Conservation (phyloP, 495 filamentous ascomycete species). For the Tirmania nivea region DNA sequence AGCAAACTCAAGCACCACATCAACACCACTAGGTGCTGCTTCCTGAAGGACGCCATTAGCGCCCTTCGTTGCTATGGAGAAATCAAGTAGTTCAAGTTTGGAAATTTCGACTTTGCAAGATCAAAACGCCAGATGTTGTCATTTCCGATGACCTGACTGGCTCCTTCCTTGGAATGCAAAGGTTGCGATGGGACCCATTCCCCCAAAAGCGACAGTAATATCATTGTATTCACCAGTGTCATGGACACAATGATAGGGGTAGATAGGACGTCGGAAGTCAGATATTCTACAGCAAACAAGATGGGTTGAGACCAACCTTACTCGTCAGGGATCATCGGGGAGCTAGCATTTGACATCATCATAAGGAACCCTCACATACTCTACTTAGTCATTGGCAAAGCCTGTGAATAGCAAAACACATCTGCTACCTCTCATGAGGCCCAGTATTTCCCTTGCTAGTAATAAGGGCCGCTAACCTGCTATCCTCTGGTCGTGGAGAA, state of each 20-base stretch:
- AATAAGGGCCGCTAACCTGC: too few species aligned
- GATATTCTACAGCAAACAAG: background rate
- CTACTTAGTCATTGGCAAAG: slow-evolving; percentile 75
- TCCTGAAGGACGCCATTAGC: slow-evolving; percentile 55
- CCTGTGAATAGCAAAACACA: too few species aligned
- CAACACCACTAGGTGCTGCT: slow-evolving; percentile 43
- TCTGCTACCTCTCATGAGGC: too few species aligned
- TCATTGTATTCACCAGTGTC: slow-evolving; percentile 62
- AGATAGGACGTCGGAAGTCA: slow-evolving; percentile 44
- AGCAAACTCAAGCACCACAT: slow-evolving; percentile 65
- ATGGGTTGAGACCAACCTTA: slow-evolving; percentile 34
- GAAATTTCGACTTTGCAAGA: slow-evolving; percentile 39
- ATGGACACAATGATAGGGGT: slow-evolving; percentile 66
- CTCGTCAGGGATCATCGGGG: slow-evolving; percentile 68
- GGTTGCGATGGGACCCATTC: slow-evolving; percentile 41
- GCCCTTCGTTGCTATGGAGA: slow-evolving; percentile 29
- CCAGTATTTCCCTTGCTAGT: too few species aligned
- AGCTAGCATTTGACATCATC: slow-evolving; percentile 66
- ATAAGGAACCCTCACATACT: slow-evolving; percentile 65
- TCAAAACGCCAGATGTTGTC: slow-evolving; percentile 61
- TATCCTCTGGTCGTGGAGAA: slow-evolving; percentile 50
- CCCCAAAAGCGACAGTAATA: slow-evolving; percentile 64
- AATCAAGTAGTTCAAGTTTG: slow-evolving; percentile 38
- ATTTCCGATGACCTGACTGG: slow-evolving; percentile 55
- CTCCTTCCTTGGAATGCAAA: slow-evolving; percentile 51